These are phyloP conservation scores for Lunasporangiospora selenospora DNA, from an alignment of 192 early-diverging fungal genomes.

Conservation along the genomic window DNA sequence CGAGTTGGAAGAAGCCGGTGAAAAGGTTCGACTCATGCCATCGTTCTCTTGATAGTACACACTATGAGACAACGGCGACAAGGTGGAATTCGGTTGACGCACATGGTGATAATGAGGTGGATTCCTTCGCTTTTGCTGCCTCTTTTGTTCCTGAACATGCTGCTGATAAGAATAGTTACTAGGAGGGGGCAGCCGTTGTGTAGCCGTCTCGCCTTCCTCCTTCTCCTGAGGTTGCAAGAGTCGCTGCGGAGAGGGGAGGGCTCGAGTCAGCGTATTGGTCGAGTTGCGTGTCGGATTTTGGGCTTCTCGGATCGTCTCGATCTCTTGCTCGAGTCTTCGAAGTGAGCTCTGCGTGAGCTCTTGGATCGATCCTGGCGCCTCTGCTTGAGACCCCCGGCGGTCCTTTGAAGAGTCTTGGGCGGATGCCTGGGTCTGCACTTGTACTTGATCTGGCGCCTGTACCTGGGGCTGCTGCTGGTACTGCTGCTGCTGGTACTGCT, in stretches of 20 bases:
- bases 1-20: constrained; percentile 25
- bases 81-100: constrained; percentile 6
- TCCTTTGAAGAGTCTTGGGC: no score
- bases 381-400: no score
- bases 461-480: neutral
- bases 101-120: constrained; percentile 2
- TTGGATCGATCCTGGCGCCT: no score
- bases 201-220: no score
- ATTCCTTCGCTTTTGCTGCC: constrained; percentile 2
- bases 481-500: constrained; percentile 5
- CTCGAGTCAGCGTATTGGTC: neutral
- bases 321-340: no score
- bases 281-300: neutral
- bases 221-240: constrained; percentile 4
- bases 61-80: constrained; percentile 19
- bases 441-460: no score
- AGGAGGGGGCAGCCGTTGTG: no score
- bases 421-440: no score
- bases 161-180: neutral
- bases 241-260: neutral
- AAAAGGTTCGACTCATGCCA: constrained; percentile 10
- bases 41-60: neutral
- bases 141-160: neutral
- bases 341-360: no score
- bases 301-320: no score